phyloP scores from a whole-genome alignment of 306 rosid genomes.

The Malus orientalis region DNA sequence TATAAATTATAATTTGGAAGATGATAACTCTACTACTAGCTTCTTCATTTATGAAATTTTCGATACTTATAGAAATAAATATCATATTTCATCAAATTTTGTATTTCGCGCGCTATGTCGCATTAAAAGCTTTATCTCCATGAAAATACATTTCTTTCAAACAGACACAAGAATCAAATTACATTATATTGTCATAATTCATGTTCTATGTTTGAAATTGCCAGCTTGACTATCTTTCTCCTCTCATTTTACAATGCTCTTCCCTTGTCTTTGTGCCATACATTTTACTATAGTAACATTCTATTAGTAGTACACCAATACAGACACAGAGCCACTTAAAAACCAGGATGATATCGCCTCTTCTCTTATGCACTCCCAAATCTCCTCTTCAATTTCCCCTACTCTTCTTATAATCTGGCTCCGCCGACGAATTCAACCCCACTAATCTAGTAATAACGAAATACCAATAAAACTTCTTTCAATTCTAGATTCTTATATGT shows the following conservation, averaged over 20 bases:
- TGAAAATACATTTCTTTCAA: not conserved
- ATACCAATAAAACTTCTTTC: too few relatives aligned
- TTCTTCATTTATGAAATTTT: not conserved
- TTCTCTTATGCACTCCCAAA: too few relatives aligned
- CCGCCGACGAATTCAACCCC: fast-evolving
- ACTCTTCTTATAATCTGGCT: too few relatives aligned
- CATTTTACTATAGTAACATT: too few relatives aligned
- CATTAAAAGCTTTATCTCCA: not conserved
- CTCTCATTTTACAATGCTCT: not conserved
- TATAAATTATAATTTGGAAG: not conserved
- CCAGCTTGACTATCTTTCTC: not conserved
- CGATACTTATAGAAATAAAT: not conserved
- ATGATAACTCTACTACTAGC: not conserved
- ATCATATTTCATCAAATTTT: not conserved
- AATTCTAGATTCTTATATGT: not conserved
- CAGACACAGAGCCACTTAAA: too few relatives aligned
- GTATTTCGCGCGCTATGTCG: not conserved
- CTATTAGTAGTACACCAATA: too few relatives aligned
- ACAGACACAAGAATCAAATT: not conserved
- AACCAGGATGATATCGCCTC: too few relatives aligned
- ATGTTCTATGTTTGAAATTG: not conserved
- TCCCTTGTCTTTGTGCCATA: not conserved
- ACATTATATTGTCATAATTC: not conserved
- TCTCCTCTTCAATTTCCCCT: not conserved
- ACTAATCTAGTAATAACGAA: too few relatives aligned